These are phyloP conservation scores for Citrus unshiu DNA, from an alignment of 345 rosid species.

Conservation along the genomic window DNA sequence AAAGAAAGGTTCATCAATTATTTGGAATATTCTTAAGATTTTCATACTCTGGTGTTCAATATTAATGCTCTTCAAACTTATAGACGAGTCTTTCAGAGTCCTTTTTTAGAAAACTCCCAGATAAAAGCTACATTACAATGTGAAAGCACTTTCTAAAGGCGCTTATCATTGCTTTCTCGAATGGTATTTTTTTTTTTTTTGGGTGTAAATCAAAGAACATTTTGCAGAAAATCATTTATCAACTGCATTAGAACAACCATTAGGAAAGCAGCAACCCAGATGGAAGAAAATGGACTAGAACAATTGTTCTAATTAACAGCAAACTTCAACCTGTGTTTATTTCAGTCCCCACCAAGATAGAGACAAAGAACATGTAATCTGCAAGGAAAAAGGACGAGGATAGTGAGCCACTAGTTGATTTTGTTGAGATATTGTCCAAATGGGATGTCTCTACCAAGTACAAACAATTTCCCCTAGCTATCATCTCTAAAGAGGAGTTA, in stretches of 20 bases:
- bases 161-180: neutral
- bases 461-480: neutral
- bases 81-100: neutral
- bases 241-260: neutral
- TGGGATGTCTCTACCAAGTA: neutral
- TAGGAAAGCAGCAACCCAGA: neutral
- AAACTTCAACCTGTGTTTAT: neutral
- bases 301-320: neutral
- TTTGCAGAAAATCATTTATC: neutral
- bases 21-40: neutral
- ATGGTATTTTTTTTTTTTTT: neutral
- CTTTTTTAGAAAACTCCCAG: neutral
- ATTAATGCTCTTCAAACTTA: neutral
- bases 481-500: neutral
- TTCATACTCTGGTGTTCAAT: neutral
- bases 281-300: neutral
- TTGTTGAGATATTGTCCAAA: neutral
- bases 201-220: neutral
- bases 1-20: neutral
- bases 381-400: neutral
- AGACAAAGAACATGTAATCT: neutral
- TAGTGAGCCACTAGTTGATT: neutral
- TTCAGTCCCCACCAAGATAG: neutral
- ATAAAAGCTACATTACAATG: neutral
- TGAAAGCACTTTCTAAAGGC: neutral